phyloP scores from a whole-genome alignment of 352 stramenopile genomes.

The Pythium dissimile region DNA sequence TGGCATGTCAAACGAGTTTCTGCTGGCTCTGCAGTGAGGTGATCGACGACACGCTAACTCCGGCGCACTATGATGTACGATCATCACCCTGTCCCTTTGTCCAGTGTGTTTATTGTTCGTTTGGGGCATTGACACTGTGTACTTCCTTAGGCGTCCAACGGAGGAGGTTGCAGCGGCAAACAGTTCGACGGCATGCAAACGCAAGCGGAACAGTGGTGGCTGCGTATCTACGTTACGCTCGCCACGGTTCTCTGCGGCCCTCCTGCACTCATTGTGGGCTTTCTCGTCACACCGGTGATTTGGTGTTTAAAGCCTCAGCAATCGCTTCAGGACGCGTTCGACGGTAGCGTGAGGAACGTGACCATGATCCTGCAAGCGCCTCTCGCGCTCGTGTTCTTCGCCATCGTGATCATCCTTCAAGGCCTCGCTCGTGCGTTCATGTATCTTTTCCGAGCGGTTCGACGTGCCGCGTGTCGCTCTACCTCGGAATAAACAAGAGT shows the following conservation, averaged over 20 bases:
- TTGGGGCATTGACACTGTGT: background rate
- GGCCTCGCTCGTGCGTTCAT: background rate
- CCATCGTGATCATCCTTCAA: background rate
- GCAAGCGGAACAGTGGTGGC: background rate
- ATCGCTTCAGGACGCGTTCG: background rate
- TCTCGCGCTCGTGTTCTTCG: background rate
- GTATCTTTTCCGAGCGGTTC: background rate
- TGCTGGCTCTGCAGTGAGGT: constrained; percentile 88
- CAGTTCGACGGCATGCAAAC: background rate
- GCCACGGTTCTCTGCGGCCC: background rate
- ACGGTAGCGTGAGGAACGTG: background rate
- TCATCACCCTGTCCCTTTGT: background rate
- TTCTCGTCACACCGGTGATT: background rate
- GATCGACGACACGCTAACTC: constrained; percentile 82
- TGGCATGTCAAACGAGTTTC: constrained; percentile 79
- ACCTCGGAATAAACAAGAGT: too few relatives aligned
- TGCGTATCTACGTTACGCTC: background rate
- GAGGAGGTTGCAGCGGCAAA: background rate
- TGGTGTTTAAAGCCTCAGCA: background rate
- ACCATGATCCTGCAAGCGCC: background rate
- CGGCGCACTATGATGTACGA: constrained; percentile 65
- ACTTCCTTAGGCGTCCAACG: background rate
- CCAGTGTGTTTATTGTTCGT: background rate
- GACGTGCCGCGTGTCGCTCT: background rate
- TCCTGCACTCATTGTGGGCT: background rate